Base-by-base conservation (phyloP, 2,329 filamentous ascomycete genomes). In the Setomelanomma holmii region DNA sequence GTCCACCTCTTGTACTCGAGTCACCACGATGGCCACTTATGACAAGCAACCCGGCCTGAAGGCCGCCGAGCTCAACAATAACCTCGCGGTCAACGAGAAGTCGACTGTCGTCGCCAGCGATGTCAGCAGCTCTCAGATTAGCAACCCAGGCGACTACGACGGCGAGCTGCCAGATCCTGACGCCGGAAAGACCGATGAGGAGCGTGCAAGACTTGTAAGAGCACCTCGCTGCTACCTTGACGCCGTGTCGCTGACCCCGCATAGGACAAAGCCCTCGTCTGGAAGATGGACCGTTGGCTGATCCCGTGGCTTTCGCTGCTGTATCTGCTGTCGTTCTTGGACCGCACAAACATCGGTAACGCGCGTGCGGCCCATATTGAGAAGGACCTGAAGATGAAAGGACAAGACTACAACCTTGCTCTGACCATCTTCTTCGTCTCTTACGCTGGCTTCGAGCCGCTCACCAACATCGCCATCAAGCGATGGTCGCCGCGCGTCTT, bases 351-450 rank as follows among this genome's bases (percentile, higher is more conserved):
- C 54, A 74, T 74, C 45, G 68, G 64, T 27, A 87, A 84, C 80
- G 78, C 68, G 47, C 69, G 69, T 50, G 71, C 77, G 30, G 70
- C 73, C 30, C 60, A 69, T 6, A 66, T 75, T 45, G 68, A 64
- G 36, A 45, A 27, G 11, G 58, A 63, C 17, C 56, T 71, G n/a
- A n/a, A 58, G 4, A 70, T 75, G 68, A 45, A 20, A 0, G 84
- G 83, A 1, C 84, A 87, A 48, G 79, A 88, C 58, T 89, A 89
- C 60, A 78, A 88, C 4, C 83, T 82, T 1, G 85, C 86, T 1
- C 66, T 89, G 44, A 89, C 86, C 1, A 73, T 89, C 1, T 89
- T 88, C 71, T 89, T 89, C 68, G 76, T 80, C 54, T 77, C 76
- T 1, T 81, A 81, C 55, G 76, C 78, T n/a, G 66, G 76, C 19